Conservation (phyloP, 1,284 basidiomycete species). For the Leccinum subrobustum region DNA sequence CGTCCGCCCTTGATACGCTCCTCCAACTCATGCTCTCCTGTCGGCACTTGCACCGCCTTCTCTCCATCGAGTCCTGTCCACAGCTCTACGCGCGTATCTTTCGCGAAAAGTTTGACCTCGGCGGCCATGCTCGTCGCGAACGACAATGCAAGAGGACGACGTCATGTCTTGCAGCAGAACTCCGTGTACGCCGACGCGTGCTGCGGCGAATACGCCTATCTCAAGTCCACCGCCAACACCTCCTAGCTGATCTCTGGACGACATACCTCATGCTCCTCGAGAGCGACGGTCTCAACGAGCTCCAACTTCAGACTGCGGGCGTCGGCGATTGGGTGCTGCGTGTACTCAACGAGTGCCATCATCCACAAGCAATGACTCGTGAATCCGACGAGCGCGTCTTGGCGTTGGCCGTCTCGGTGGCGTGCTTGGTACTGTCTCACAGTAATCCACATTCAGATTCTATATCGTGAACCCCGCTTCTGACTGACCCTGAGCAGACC, state of each 20-base stretch:
- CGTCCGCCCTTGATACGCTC: slow-evolving; percentile 40
- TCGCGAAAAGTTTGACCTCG: slow-evolving; percentile 51
- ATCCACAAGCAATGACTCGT: slow-evolving; percentile 1
- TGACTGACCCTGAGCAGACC: slow-evolving; percentile 32
- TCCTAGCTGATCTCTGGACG: slow-evolving; percentile 49
- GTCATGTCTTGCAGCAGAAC: slow-evolving; percentile 47
- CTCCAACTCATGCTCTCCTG: slow-evolving; percentile 44
- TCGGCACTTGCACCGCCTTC: slow-evolving; percentile 42
- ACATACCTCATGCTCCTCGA: slow-evolving; percentile 53
- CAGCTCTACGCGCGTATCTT: slow-evolving; percentile 66
- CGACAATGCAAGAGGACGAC: slow-evolving; percentile 34
- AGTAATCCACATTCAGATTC: slow-evolving; percentile 32
- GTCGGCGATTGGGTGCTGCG: slow-evolving; percentile 37
- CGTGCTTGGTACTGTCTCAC: slow-evolving; percentile 36
- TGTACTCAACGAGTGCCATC: slow-evolving; percentile 20
- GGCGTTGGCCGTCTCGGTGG: slow-evolving; percentile 33
- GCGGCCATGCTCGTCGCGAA: slow-evolving; percentile 38
- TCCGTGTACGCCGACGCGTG: slow-evolving; percentile 42
- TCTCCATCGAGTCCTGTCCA: slow-evolving; percentile 46
- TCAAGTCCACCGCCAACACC: slow-evolving; percentile 30
- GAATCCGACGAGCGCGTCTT: slow-evolving; percentile 19
- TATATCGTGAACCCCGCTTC: slow-evolving; percentile 24
- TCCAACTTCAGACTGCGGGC: slow-evolving; percentile 39
- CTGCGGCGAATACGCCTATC: slow-evolving; percentile 43
- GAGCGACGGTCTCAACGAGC: slow-evolving; percentile 43